A percentile compares a stretch with the other conserved stretches of the same genome.
These are phyloP conservation scores for Dendrocalamus latiflorus DNA, from an alignment of 202 grass and related monocot genomes.

Conservation along the genomic window DNA sequence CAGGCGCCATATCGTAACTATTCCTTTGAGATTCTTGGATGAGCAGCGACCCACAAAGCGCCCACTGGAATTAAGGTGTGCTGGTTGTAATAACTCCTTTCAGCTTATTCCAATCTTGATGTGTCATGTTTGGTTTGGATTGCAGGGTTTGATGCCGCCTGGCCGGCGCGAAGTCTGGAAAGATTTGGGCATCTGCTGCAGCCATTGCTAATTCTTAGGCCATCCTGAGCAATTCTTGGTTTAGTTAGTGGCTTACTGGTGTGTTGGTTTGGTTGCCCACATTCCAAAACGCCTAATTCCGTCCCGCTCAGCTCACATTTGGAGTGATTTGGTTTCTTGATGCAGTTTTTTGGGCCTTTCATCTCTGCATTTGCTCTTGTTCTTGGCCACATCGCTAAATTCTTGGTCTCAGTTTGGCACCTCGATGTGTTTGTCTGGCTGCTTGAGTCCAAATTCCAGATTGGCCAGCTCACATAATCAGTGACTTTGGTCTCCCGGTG, in stretches of 20 bases:
- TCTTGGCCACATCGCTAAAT: not conserved
- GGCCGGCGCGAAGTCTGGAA: not conserved
- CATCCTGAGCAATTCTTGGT: not conserved
- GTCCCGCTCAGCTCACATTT: slow-evolving; percentile 12
- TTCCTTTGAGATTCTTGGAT: not conserved
- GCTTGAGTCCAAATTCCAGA: not conserved
- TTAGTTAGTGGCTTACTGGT: not conserved
- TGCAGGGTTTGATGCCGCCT: not conserved
- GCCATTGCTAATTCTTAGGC: not conserved
- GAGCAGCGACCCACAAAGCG: not conserved
- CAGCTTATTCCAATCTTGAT: not conserved
- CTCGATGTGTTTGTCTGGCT: not conserved
- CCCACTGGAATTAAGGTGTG: not conserved
- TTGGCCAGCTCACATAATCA: not conserved
- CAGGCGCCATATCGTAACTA: not conserved
- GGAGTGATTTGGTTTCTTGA: slow-evolving; percentile 17
- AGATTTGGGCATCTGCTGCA: slow-evolving; percentile 8
- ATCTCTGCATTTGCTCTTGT: not conserved
- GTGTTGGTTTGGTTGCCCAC: not conserved
- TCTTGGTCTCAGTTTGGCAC: not conserved
- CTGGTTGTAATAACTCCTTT: not conserved
- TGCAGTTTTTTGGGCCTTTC: no score
- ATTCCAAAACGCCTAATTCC: not conserved
- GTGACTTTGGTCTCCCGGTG: not conserved
- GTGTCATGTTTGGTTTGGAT: not conserved